A percentile compares a stretch with the other conserved stretches of the same genome.
phyloP scores from a whole-genome alignment of 2,329 filamentous ascomycete species.

The Fusarium euwallaceae region DNA sequence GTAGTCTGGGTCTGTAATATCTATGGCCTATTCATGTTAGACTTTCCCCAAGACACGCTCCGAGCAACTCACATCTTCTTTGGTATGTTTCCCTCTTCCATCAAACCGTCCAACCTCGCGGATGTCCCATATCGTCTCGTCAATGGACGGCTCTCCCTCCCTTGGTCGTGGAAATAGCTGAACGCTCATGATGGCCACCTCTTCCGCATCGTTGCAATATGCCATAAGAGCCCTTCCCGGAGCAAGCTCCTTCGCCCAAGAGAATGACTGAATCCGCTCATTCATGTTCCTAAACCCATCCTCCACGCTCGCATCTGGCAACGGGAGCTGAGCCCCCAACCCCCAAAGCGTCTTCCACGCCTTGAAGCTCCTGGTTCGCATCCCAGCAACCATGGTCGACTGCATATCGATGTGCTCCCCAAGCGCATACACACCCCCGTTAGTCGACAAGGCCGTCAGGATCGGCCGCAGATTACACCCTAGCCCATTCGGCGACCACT shows the following conservation, averaged over 20 bases:
- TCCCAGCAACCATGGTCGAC: slow-evolving; percentile 46
- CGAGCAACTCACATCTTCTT: slow-evolving; percentile 43
- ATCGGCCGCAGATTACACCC: slow-evolving; percentile 67
- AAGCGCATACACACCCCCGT: slow-evolving; percentile 64
- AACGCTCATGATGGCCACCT: slow-evolving; percentile 65
- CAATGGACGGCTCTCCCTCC: slow-evolving; percentile 28
- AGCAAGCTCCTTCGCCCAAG: slow-evolving; percentile 63
- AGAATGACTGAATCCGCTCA: slow-evolving; percentile 64
- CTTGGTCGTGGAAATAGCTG: slow-evolving; percentile 52
- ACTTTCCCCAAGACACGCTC: not conserved
- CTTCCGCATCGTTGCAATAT: slow-evolving; percentile 64
- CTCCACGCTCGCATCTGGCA: slow-evolving; percentile 58
- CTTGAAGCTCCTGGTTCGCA: slow-evolving; percentile 57
- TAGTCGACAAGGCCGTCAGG: slow-evolving; percentile 64
- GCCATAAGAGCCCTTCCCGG: slow-evolving; percentile 61
- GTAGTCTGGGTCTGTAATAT: slow-evolving; percentile 62
- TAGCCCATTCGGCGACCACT: slow-evolving; percentile 71
- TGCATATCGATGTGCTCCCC: slow-evolving; percentile 59
- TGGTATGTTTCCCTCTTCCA: slow-evolving; percentile 60
- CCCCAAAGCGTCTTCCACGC: slow-evolving; percentile 70
- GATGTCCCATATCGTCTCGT: slow-evolving; percentile 62
- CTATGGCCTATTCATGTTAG: slow-evolving; percentile 45
- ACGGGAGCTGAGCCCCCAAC: slow-evolving; percentile 63
- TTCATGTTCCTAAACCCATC: slow-evolving; percentile 52
- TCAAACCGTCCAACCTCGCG: slow-evolving; percentile 64